Evolutionary conservation across 2,329 filamentous ascomycete species (phyloP), one percentile per base, ranked within the genome.

Genomic region (Sporothrix mexicana): DNA sequence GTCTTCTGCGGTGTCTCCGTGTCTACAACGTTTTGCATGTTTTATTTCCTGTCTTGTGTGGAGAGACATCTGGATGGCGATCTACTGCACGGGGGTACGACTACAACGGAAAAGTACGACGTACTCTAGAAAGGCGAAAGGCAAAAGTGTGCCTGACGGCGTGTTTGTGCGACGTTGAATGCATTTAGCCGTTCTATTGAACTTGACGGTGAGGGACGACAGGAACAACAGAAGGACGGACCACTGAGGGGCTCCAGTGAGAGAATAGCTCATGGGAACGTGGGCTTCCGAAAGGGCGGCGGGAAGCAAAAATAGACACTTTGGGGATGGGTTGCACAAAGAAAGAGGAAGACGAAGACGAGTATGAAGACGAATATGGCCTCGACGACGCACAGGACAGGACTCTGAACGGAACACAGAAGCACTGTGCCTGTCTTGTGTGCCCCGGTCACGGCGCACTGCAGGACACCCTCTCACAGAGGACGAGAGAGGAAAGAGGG

Each of bases 391-490:
- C 53, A 43, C 57, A 15, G 17, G 30, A 61, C 57, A 15, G 25
- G 57, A 17, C 45, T 3, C 13, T 13, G 55, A 10, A 57, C 55
- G 15, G 23, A 30, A 57, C 23, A 57, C 55, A 57, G 20, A 36
- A 36, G 30, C 30, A 36, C 30, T 36, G 30, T 36, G 30, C 30
- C 30, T 36, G 30, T 36, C 30, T 36, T 36, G 30, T 36, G 30
- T 5, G 30, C 30, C 30, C 30, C 30, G 30, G 30, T 36, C 55
- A 57, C 10, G 55, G 36, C 10, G 59, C 45, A 64, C 59, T 45
- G 59, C 59, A 64, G 36, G 36, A 23, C 59, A 64, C 59, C 59
- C 59, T 64, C 41, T 12, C 59, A 64, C 59, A 45, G 45, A 43
- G 47, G n/a, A 45, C 12, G 10, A 20, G 59, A 64, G 59, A 36